A percentile compares a stretch with the other conserved stretches of the same genome.
Evolutionary conservation across 176 grass and related monocot genomes (phyloP).

Genomic region (Zoysia pacifica): DNA sequence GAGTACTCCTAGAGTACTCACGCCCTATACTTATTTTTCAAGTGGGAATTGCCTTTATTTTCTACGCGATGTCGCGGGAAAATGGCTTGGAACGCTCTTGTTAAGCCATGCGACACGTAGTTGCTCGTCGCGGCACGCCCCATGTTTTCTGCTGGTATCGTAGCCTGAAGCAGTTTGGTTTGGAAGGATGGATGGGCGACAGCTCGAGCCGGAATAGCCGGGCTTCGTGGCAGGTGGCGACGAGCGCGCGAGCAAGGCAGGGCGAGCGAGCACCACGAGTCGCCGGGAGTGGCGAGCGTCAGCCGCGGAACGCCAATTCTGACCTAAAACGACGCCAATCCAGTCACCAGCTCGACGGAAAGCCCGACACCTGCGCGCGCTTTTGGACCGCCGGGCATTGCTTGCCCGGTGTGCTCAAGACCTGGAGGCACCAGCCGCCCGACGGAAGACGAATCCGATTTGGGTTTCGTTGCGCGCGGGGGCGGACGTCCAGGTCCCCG

Average conservation of each 20-base stretch:
- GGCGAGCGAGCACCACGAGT: neutral
- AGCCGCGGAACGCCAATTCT: neutral
- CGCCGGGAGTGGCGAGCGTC: neutral
- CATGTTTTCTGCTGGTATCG: neutral
- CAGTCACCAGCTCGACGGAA: neutral
- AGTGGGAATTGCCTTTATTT: neutral
- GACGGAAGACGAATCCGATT: neutral
- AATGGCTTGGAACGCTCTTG: no score
- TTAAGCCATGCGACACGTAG: neutral
- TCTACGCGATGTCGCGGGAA: neutral
- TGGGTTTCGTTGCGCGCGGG: constrained; percentile 14
- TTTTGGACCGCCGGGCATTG: neutral
- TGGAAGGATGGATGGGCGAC: neutral
- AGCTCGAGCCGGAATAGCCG: neutral
- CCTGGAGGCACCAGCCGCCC: neutral
- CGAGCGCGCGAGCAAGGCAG: neutral
- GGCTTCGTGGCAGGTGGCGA: constrained; percentile 8
- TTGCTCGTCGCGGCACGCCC: neutral
- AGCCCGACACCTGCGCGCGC: neutral
- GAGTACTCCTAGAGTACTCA: no score
- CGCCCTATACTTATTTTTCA: neutral
- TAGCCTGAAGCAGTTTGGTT: neutral
- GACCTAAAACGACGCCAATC: neutral
- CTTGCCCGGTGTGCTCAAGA: neutral
- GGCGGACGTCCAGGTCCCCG: neutral